These are phyloP conservation scores for Stephania yunnanensis DNA, from an alignment of 164 flowering plant genomes.

Conservation along the genomic window DNA sequence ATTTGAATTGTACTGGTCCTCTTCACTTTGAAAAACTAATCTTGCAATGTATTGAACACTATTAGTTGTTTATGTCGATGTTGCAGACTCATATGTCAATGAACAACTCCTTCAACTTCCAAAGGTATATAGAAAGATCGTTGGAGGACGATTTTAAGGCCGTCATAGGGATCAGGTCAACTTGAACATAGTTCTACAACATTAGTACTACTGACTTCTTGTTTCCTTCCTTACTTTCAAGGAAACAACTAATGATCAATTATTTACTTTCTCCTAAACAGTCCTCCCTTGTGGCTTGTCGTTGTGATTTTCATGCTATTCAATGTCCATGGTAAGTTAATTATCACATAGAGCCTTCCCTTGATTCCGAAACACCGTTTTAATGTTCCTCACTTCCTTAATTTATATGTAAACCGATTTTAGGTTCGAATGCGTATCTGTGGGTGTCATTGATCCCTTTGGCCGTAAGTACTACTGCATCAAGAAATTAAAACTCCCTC, in stretches of 20 bases:
- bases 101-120: constrained; percentile 43
- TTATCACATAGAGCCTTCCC: background rate
- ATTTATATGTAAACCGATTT: background rate
- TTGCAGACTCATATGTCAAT: constrained; percentile 38
- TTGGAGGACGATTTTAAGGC: constrained; percentile 67
- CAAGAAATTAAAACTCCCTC: background rate
- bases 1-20: background rate
- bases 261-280: constrained; percentile 13
- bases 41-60: background rate
- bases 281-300: constrained; percentile 54
- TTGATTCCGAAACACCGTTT: background rate
- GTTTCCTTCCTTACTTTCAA: background rate
- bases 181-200: background rate
- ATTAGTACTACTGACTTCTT: background rate
- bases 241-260: background rate
- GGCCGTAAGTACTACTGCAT: constrained; percentile 26
- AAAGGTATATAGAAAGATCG: constrained; percentile 50
- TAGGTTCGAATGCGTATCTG: constrained; percentile 51
- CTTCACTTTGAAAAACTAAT: background rate
- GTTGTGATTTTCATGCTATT: constrained; percentile 51
- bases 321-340: constrained; percentile 47
- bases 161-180: constrained; percentile 59
- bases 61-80: background rate
- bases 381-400: background rate
- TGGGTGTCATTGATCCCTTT: constrained; percentile 50